phyloP scores from a whole-genome alignment of 176 grass and related monocot genomes.

The Poa annua region DNA sequence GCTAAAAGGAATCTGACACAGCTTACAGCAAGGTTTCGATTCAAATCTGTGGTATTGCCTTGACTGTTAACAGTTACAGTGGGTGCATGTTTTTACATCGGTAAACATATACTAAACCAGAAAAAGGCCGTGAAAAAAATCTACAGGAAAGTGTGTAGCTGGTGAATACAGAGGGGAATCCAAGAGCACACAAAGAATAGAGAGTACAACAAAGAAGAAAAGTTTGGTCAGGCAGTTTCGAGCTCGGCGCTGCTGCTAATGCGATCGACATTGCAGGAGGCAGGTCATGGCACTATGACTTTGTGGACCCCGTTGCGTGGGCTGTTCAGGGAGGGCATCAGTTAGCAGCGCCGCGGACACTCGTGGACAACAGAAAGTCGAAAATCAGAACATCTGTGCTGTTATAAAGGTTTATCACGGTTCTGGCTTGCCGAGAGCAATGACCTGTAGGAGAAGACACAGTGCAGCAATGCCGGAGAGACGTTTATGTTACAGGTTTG shows the following conservation, averaged over 20 bases:
- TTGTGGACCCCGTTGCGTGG: neutral
- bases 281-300: neutral
- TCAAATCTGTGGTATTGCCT: constrained; percentile 39
- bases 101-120: constrained; percentile 45
- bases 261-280: neutral
- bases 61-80: constrained; percentile 40
- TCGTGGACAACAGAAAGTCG: neutral
- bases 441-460: constrained; percentile 37
- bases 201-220: constrained; percentile 13
- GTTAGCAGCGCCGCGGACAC: neutral
- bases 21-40: constrained; percentile 3
- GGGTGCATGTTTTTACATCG: constrained; percentile 46
- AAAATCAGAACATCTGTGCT: neutral
- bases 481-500: constrained; percentile 54
- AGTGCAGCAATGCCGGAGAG: neutral
- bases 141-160: constrained; percentile 35
- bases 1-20: neutral
- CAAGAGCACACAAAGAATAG: constrained; percentile 48
- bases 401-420: constrained; percentile 14
- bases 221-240: constrained; percentile 12
- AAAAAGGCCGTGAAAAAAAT: constrained; percentile 35
- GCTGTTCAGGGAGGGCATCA: constrained; percentile 29
- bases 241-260: constrained; percentile 12
- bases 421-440: constrained; percentile 39
- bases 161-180: constrained; percentile 34